Base-by-base conservation (phyloP, 1,284 basidiomycete species). In the Flammula alnicola region DNA sequence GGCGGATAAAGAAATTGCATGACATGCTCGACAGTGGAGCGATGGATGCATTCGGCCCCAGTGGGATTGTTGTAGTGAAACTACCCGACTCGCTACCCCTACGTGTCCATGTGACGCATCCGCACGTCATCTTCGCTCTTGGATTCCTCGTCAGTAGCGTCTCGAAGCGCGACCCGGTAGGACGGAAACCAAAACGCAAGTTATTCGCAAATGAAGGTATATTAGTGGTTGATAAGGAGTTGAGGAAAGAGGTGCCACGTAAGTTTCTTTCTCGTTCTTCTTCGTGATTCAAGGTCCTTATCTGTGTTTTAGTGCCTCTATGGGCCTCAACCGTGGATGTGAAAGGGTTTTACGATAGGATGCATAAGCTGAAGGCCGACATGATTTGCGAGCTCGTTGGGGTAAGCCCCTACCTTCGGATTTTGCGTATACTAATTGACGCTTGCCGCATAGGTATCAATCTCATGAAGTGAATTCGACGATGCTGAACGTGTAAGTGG, bases 161-260 rank as follows among this genome's bases (percentile, higher is more conserved):
- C 1, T 78, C 85, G 1, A 88, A 88, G 59, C 79, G 84, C 10
- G 87, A 91, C 59, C n/a, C 83, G 0, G 79, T 85, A 0, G 88
- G 87, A 26, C 74, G 86, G 14, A 84, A 80, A 49, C 88, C 88
- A 3, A 86, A 85, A 66, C 76, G 84, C 51, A 82, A 79, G 44
- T 71, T 86, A 0, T 91, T 88, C 67, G 81, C 86, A 0, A 65
- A 62, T 5, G 86, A 86, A 54, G 88, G 86, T 0, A 48, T 89
- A n/a, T 65, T 68, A 1, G 69, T 76, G 1, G 72, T 77, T 54
- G 80, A 83, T 32, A 71, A 68, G 41, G 78, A 79, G 55, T 57
- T 73, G 11, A 64, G 63, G 38, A n/a, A 73, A 71, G 44, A 77
- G 46, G 57, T 73, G 63, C 44, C 48, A 17, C 47, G 68, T 65